phyloP scores from a whole-genome alignment of 192 early-diverging fungal genomes.

The Backusella macrospora region DNA sequence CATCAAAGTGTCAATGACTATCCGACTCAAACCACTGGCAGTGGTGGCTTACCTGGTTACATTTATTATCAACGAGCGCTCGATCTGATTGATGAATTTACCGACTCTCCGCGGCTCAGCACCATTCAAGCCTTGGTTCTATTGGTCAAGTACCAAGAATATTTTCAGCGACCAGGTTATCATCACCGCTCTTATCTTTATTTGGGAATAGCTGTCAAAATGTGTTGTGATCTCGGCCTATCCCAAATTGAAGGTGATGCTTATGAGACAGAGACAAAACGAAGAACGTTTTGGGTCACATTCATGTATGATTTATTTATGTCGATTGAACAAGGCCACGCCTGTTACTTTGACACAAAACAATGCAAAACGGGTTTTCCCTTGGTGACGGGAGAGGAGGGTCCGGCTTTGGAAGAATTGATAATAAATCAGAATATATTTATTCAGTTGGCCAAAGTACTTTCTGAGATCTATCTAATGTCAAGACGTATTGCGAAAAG shows the following conservation, averaged over 20 bases:
- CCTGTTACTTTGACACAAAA: slow-evolving; percentile 9
- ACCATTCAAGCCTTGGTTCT: slow-evolving; percentile 57
- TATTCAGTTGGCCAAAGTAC: slow-evolving; percentile 31
- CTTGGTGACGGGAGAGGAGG: slow-evolving; percentile 28
- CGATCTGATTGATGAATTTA: slow-evolving; percentile 47
- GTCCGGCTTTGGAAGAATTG: slow-evolving; percentile 29
- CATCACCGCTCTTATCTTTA: slow-evolving; percentile 55
- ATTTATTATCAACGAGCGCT: slow-evolving; percentile 34
- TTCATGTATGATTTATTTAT: slow-evolving; percentile 43
- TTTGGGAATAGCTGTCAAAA: slow-evolving; percentile 36
- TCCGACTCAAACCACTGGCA: not conserved
- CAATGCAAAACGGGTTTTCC: slow-evolving; percentile 36
- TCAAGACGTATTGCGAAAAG: slow-evolving; percentile 19
- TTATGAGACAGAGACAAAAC: slow-evolving; percentile 29
- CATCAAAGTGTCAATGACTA: not conserved
- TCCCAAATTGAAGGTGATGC: slow-evolving; percentile 17
- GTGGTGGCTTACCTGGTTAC: slow-evolving; percentile 22
- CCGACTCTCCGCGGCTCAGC: slow-evolving; percentile 53
- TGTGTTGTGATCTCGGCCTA: slow-evolving; percentile 34
- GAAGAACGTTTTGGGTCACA: slow-evolving; percentile 35
- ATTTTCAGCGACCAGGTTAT: slow-evolving; percentile 46
- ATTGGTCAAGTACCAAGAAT: slow-evolving; percentile 58
- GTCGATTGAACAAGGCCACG: slow-evolving; percentile 39
- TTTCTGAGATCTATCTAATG: slow-evolving; percentile 34
- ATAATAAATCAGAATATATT: slow-evolving; percentile 38